Conservation (phyloP, 164 flowering plant genomes). For the Akebia trifoliata region DNA sequence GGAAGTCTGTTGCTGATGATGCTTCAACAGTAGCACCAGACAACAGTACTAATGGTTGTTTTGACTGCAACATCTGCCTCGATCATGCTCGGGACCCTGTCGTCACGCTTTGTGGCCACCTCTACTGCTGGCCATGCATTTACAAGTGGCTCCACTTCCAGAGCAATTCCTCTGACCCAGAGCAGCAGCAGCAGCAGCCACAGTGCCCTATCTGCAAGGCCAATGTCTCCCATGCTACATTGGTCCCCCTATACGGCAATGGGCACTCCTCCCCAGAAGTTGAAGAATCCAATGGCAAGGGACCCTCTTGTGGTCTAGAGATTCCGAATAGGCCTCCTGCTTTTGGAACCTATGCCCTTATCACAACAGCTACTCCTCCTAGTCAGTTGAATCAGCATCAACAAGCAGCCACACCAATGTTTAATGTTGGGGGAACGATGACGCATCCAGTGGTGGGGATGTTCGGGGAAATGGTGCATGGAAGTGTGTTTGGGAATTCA, state of each 20-base stretch:
- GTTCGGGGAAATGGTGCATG: slow-evolving; percentile 51
- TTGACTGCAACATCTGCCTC: slow-evolving; percentile 85
- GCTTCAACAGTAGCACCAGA: slow-evolving; percentile 19
- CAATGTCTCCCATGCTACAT: slow-evolving; percentile 29
- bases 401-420: slow-evolving; percentile 17
- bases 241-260: slow-evolving; percentile 64
- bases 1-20: slow-evolving; percentile 25
- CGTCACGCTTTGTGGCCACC: slow-evolving; percentile 83
- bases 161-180: slow-evolving; percentile 21
- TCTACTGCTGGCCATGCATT: slow-evolving; percentile 90
- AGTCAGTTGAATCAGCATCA: slow-evolving; percentile 18
- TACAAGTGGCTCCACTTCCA: slow-evolving; percentile 69
- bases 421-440: slow-evolving; percentile 28
- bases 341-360: slow-evolving; percentile 11
- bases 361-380: slow-evolving; percentile 17
- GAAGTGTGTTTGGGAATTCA: slow-evolving; percentile 47
- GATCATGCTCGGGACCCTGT: slow-evolving; percentile 76
- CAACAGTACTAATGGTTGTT: slow-evolving; percentile 28
- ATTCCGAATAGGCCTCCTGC: slow-evolving; percentile 50
- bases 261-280: slow-evolving; percentile 29
- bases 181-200: slow-evolving; percentile 20
- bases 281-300: slow-evolving; percentile 19
- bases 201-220: slow-evolving; percentile 68
- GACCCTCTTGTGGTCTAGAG: slow-evolving; percentile 18
- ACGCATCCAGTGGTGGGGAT: slow-evolving; percentile 33